phyloP scores from a whole-genome alignment of 2,329 filamentous ascomycete genomes.

The Fonsecaea monophora region DNA sequence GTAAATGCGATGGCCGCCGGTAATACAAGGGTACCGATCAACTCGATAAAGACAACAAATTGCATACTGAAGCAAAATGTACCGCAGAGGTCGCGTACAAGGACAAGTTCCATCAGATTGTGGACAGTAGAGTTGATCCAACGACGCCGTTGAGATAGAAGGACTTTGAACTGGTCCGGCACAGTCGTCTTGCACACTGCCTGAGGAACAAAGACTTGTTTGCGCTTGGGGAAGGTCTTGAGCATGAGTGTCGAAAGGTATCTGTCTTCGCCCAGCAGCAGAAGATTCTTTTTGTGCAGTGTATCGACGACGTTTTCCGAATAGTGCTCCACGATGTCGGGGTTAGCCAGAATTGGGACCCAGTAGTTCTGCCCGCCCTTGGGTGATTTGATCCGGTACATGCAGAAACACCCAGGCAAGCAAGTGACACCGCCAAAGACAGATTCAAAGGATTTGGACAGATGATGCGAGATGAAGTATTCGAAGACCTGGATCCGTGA shows the following conservation, averaged over 20 bases:
- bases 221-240: conserved; percentile 97
- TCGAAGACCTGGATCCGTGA: conserved; percentile 99
- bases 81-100: conserved; percentile 94
- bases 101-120: conserved; percentile 95
- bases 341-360: conserved; percentile 98
- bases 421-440: conserved; percentile 99
- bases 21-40: conserved; percentile 91
- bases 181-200: conserved; percentile 99
- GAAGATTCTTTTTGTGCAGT: conserved; percentile 94
- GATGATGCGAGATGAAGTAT: conserved; percentile 94
- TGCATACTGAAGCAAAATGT: conserved; percentile 99
- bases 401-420: conserved; percentile 98
- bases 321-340: conserved; percentile 98
- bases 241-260: conserved; percentile 97
- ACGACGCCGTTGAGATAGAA: conserved; percentile 90
- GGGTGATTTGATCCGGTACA: conserved; percentile 99
- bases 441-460: conserved; percentile 96
- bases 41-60: conserved; percentile 94
- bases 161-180: conserved; percentile 87
- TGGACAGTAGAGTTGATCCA: conserved; percentile 99
- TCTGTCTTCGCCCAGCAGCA: conserved; percentile 90
- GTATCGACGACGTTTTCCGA: conserved; percentile 99
- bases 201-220: conserved; percentile 97
- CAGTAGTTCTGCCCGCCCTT: conserved; percentile 99
- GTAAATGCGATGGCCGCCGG: conserved; percentile 97